These are phyloP conservation scores for Boletellus ananiceps DNA, from an alignment of 768 basidiomycete genomes.

Conservation along the genomic window DNA sequence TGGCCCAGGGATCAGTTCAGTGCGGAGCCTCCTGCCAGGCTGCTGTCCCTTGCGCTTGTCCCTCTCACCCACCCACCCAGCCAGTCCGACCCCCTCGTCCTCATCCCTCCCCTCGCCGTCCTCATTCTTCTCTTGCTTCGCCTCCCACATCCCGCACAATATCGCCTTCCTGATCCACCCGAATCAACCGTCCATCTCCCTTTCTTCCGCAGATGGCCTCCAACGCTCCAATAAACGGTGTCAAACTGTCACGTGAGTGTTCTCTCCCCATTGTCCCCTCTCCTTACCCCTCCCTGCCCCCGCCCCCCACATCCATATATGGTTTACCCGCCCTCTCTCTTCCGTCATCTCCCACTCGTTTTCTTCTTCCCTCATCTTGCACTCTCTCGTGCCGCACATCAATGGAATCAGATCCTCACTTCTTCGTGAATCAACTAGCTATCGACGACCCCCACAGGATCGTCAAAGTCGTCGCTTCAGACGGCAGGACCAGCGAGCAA, in stretches of 20 bases:
- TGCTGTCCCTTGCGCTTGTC: constrained; percentile 18
- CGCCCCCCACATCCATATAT: constrained; percentile 26
- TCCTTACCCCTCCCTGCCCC: constrained; percentile 7
- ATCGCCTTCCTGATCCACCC: constrained; percentile 15
- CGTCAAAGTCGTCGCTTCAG: constrained; percentile 91
- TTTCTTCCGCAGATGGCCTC: constrained; percentile 50
- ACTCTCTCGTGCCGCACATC: constrained; percentile 12
- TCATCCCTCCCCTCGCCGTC: constrained; percentile 1
- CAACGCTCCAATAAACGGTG: constrained; percentile 81
- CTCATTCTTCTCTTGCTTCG: not conserved
- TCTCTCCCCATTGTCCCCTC: constrained; percentile 13
- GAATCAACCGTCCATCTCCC: constrained; percentile 9
- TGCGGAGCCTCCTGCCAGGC: constrained; percentile 19
- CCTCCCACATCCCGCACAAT: constrained; percentile 1
- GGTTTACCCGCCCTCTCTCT: constrained; percentile 23
- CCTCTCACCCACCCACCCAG: constrained; percentile 4
- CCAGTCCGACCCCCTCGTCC: constrained; percentile 12
- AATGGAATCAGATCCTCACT: constrained; percentile 26
- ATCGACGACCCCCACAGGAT: constrained; percentile 97
- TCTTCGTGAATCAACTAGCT: constrained; percentile 40
- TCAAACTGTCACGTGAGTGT: constrained; percentile 79
- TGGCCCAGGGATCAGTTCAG: constrained; percentile 14
- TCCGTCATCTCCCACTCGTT: constrained; percentile 32
- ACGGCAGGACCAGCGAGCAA: constrained; percentile 89
- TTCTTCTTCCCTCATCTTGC: constrained; percentile 34